phyloP scores from a whole-genome alignment of 768 basidiomycete genomes.

The Termitomyces bulborhizus region DNA sequence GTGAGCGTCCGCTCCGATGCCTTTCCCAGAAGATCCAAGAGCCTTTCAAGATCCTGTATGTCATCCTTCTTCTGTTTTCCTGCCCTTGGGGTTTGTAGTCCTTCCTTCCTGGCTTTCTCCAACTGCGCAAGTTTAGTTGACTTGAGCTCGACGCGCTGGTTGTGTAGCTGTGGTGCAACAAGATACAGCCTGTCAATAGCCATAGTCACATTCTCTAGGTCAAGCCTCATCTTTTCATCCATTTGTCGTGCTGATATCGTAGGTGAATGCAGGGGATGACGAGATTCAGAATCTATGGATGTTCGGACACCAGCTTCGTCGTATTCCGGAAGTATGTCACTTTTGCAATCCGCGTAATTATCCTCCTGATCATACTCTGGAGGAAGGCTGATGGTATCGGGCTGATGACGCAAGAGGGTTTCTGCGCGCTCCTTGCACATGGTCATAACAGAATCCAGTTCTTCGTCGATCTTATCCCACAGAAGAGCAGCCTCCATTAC shows the following conservation, averaged over 20 bases:
- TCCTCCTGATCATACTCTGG: conserved; percentile 46
- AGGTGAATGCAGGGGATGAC: conserved; percentile 20
- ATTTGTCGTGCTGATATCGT: conserved; percentile 18
- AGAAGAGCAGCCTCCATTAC: conserved; percentile 58
- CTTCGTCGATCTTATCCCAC: conserved; percentile 70
- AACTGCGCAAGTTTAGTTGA: conserved; percentile 64
- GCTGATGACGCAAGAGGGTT: conserved; percentile 20
- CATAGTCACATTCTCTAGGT: conserved; percentile 77
- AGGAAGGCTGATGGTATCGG: conserved; percentile 30
- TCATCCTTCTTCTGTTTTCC: conserved; percentile 44
- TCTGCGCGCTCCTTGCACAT: conserved; percentile 61
- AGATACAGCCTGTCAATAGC: conserved; percentile 88
- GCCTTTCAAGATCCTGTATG: conserved; percentile 57
- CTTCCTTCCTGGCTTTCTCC: conserved; percentile 57
- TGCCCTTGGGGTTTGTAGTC: conserved; percentile 17
- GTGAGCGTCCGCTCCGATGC: conserved; percentile 62
- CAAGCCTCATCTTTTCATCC: conserved; percentile 80
- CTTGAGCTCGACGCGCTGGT: conserved; percentile 91
- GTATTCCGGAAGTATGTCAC: conserved; percentile 50
- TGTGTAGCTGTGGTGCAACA: conserved; percentile 81
- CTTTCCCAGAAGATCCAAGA: conserved; percentile 64
- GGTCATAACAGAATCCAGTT: conserved; percentile 61
- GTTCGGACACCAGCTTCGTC: conserved; percentile 36
- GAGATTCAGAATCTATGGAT: conserved; percentile 30
- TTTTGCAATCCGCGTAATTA: conserved; percentile 28